Base-by-base conservation (phyloP, 2,329 filamentous ascomycete genomes). In the Diaporthe velutina region DNA sequence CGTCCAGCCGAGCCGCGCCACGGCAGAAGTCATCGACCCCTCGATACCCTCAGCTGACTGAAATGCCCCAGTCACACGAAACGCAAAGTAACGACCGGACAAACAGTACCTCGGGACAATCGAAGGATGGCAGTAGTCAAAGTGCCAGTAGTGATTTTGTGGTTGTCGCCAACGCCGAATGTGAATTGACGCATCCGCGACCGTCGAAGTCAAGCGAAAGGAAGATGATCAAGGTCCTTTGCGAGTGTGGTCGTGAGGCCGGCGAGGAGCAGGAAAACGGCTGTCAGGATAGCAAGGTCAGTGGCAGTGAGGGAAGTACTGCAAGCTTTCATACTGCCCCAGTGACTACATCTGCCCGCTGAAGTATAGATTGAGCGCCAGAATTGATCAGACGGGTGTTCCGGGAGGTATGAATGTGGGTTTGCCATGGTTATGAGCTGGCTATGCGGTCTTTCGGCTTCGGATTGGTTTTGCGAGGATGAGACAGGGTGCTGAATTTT, bases 261-360 rank as follows among this genome's bases (percentile, higher is more conserved):
- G 50, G 19, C 28, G 64, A 73, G 19, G 57, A 48, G 12, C 60
- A 55, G 55, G 54, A 28, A 1, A 22, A 17, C 17, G 1, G 33
- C 10, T 13, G 22, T 19, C 55, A 50, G 45, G 60, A n/a, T 12
- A 57, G 57, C 17, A 3, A n/a, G 38, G 40, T 40, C 33, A 73
- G 64, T 50, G 33, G 40, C 55, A 75, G 74, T 58, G 55, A 45
- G 19, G 57, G 22, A 10, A 75, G 74, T 30, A 66, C 64, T 58
- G 40, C 57, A n/a, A 75, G 74, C 55, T 75, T 73, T 50, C 50
- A 75, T 17, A 75, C 74, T 64, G 74, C 74, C 4, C 70, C 57
- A 55, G 4, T 45, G 2, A 35, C 17, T 28, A 9, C 33, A 22
- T 64, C 25, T 17, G 33, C 17, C 3, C 60, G 0, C 40, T 72